A percentile compares a stretch with the other conserved stretches of the same genome.
Conservation (phyloP, 108 stramenopile species). For the Schizochytrium sp. region DNA sequence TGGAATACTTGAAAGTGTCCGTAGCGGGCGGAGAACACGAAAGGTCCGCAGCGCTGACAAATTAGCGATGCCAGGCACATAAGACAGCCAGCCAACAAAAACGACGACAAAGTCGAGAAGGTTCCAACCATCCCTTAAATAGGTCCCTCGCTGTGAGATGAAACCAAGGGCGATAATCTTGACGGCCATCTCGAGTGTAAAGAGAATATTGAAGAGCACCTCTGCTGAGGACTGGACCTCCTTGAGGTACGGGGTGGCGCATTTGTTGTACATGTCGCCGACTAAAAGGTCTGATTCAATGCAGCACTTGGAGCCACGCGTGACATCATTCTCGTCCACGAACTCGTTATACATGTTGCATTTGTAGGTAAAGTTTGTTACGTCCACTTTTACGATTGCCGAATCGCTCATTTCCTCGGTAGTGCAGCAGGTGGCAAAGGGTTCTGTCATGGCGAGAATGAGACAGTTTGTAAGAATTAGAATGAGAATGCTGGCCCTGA, state of each 20-base stretch:
- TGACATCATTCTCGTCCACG: background rate
- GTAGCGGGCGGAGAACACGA: conserved; percentile 57
- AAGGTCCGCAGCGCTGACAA: conserved; percentile 51
- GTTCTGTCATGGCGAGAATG: background rate
- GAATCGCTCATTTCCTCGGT: background rate
- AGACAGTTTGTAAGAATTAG: background rate
- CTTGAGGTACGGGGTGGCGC: background rate
- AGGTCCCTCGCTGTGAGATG: conserved; percentile 21
- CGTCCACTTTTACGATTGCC: background rate
- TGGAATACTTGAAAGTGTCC: conserved; percentile 51
- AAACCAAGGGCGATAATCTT: conserved; percentile 59
- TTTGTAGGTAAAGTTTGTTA: background rate
- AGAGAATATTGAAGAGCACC: conserved; percentile 37
- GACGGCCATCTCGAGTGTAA: conserved; percentile 49
- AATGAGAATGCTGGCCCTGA: background rate
- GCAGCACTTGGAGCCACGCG: background rate
- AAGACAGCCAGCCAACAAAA: conserved; percentile 19
- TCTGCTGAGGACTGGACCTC: background rate
- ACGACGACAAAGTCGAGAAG: conserved; percentile 55
- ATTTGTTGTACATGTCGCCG: background rate
- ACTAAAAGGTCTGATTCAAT: background rate
- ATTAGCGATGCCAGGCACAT: conserved; percentile 52
- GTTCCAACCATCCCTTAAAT: conserved; percentile 46
- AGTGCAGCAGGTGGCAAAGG: background rate
- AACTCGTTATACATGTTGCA: conserved; percentile 11